Conservation (phyloP, 2,329 filamentous ascomycete species). For the Fusarium hainanense region DNA sequence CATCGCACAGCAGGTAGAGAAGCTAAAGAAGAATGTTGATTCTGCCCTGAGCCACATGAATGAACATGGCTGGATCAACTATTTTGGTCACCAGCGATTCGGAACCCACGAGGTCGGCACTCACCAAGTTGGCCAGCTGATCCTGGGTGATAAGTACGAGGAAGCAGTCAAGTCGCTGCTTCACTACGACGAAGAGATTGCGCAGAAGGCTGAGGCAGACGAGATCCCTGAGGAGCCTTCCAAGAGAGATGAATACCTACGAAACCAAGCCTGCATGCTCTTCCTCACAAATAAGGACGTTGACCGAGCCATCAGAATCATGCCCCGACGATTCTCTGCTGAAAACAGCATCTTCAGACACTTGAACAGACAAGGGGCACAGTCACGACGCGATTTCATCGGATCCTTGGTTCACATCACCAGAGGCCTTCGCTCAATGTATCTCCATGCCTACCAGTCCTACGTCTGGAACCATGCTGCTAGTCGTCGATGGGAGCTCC, state of each 20-base stretch:
- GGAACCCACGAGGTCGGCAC: slow-evolving; percentile 89
- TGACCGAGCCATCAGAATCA: slow-evolving; percentile 69
- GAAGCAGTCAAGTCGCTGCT: slow-evolving; percentile 83
- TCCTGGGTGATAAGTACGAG: slow-evolving; percentile 84
- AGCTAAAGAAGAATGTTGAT: slow-evolving; percentile 57
- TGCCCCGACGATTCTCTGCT: slow-evolving; percentile 85
- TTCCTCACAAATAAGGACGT: slow-evolving; percentile 73
- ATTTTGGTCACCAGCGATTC: slow-evolving; percentile 97
- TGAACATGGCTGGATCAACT: slow-evolving; percentile 90
- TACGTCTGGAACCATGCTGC: slow-evolving; percentile 91
- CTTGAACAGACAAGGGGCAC: slow-evolving; percentile 64
- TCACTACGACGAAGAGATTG: slow-evolving; percentile 73
- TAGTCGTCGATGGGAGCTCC: slow-evolving; percentile 81
- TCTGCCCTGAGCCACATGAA: slow-evolving; percentile 74
- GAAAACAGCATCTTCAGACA: slow-evolving; percentile 84
- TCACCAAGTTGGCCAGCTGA: slow-evolving; percentile 83
- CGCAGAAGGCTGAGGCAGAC: slow-evolving; percentile 57
- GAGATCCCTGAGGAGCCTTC: slow-evolving; percentile 59
- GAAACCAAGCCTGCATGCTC: slow-evolving; percentile 80
- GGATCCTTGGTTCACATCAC: slow-evolving; percentile 85
- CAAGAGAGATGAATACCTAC: slow-evolving; percentile 79
- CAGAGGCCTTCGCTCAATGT: slow-evolving; percentile 88
- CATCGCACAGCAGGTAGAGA: slow-evolving; percentile 46
- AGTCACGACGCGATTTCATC: slow-evolving; percentile 74
- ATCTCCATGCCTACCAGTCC: slow-evolving; percentile 96